Conservation (phyloP, 495 filamentous ascomycete species). For the Penicillium salamii region DNA sequence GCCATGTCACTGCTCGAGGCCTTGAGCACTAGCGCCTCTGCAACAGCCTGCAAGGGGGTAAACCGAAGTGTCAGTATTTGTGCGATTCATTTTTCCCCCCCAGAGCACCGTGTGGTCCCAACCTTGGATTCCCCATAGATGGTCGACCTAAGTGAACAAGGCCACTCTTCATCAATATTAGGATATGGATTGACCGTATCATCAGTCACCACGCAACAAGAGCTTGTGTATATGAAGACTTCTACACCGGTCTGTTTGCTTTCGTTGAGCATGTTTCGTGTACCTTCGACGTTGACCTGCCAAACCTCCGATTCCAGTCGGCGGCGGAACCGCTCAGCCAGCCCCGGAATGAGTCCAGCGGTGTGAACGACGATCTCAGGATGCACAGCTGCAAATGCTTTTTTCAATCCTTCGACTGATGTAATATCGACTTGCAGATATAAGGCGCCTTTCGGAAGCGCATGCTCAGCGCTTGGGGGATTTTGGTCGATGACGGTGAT, state of each 20-base stretch:
- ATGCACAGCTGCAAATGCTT: constrained; percentile 26
- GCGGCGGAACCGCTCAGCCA: constrained; percentile 41
- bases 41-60: constrained; percentile 40
- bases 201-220: constrained; percentile 54
- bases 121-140: constrained; percentile 63
- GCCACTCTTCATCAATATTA: constrained; percentile 55
- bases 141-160: constrained; percentile 43
- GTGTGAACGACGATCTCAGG: constrained; percentile 48
- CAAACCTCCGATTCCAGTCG: constrained; percentile 34
- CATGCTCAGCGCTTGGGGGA: constrained; percentile 29
- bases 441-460: constrained; percentile 22
- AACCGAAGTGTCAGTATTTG: neutral
- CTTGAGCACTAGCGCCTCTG: constrained; percentile 54
- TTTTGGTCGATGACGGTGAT: constrained; percentile 45
- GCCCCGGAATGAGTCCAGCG: constrained; percentile 42
- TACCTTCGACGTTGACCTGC: constrained; percentile 57
- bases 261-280: constrained; percentile 53
- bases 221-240: constrained; percentile 59
- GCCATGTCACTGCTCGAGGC: constrained; percentile 42
- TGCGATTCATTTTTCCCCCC: neutral
- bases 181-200: constrained; percentile 48
- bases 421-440: constrained; percentile 44
- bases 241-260: constrained; percentile 46
- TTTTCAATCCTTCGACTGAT: constrained; percentile 20
- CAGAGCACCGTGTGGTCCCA: neutral